A percentile compares a stretch with the other conserved stretches of the same genome.
Evolutionary conservation across 805 yeast genomes (phyloP).

Genomic region (Yarrowia bubula): DNA sequence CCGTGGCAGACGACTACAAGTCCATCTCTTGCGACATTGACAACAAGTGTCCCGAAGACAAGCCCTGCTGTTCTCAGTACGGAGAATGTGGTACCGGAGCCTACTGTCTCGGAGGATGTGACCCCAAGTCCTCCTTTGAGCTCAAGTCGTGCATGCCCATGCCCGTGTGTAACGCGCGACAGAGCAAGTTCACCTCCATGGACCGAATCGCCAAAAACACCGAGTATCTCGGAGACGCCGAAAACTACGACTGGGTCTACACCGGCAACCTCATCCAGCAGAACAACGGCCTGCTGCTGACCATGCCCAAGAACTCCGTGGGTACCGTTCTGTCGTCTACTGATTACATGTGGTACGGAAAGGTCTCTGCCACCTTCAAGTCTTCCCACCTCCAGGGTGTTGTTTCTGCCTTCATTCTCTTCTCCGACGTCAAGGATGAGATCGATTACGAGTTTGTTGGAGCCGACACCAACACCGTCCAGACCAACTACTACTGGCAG

Average conservation of each 20-base stretch:
- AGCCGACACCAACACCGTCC: slow-evolving; percentile 59
- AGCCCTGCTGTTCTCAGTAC: slow-evolving; percentile 83
- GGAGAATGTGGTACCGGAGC: slow-evolving; percentile 79
- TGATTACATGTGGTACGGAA: slow-evolving; percentile 84
- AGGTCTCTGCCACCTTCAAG: slow-evolving; percentile 64
- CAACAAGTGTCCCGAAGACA: slow-evolving; percentile 63
- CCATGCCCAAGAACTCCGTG: slow-evolving; percentile 72
- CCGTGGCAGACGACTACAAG: slow-evolving; percentile 33
- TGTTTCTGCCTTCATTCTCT: slow-evolving; percentile 74
- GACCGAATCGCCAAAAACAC: slow-evolving; percentile 40
- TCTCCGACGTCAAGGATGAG: slow-evolving; percentile 86
- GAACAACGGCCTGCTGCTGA: slow-evolving; percentile 58
- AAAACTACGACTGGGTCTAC: slow-evolving; percentile 67
- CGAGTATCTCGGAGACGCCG: slow-evolving; percentile 67
- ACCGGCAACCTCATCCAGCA: slow-evolving; percentile 49
- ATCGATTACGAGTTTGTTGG: slow-evolving; percentile 88
- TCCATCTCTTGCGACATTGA: slow-evolving; percentile 52
- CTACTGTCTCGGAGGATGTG: slow-evolving; percentile 84
- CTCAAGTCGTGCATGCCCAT: slow-evolving; percentile 77
- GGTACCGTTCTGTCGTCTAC: slow-evolving; percentile 84
- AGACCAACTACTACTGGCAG: slow-evolving; percentile 77
- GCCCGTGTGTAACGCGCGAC: slow-evolving; percentile 62
- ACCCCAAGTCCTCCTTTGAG: slow-evolving; percentile 66
- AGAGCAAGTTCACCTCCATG: slow-evolving; percentile 36
- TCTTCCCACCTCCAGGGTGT: slow-evolving; percentile 79